Conservation (phyloP, 1,284 basidiomycete species). For the Coniferiporia sulphurascens region DNA sequence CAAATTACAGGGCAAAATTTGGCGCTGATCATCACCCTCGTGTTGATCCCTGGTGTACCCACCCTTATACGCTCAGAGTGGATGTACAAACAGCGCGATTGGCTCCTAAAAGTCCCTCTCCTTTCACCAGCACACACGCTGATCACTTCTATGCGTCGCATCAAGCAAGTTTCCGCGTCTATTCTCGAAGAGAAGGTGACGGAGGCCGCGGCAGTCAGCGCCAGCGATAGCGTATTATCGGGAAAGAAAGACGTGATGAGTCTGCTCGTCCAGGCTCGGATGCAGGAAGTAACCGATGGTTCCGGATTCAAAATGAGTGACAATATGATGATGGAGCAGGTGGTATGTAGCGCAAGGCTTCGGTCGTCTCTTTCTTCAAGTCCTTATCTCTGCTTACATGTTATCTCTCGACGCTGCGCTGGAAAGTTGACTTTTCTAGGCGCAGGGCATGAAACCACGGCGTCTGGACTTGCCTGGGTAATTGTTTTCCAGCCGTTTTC, state of each 20-base stretch:
- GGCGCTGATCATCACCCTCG: constrained; percentile 33
- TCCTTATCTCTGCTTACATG: background rate
- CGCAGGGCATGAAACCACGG: constrained; percentile 50
- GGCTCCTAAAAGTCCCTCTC: constrained; percentile 26
- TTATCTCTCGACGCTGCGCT: no score
- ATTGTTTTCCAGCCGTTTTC: constrained; percentile 3
- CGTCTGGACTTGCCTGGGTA: constrained; percentile 44
- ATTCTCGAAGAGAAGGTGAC: constrained; percentile 39
- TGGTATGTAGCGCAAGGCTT: constrained; percentile 30
- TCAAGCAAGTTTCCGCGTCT: constrained; percentile 34
- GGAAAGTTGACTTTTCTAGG: constrained; percentile 44
- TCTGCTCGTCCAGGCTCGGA: constrained; percentile 40
- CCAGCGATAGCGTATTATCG: constrained; percentile 30
- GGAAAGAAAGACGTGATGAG: constrained; percentile 48
- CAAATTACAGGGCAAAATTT: constrained; percentile 33
- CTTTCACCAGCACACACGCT: constrained; percentile 28
- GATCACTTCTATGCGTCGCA: constrained; percentile 38
- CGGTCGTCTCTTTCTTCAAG: background rate
- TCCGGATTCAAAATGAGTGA: constrained; percentile 39
- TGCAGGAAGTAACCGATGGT: constrained; percentile 27
- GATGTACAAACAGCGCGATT: constrained; percentile 34
- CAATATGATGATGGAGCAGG: constrained; percentile 45
- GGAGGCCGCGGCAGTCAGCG: constrained; percentile 29
- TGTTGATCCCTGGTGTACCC: constrained; percentile 35
- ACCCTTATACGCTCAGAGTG: constrained; percentile 31